These are phyloP conservation scores for Priceomyces fermenticarens DNA, from an alignment of 805 yeast genomes.

Conservation along the genomic window DNA sequence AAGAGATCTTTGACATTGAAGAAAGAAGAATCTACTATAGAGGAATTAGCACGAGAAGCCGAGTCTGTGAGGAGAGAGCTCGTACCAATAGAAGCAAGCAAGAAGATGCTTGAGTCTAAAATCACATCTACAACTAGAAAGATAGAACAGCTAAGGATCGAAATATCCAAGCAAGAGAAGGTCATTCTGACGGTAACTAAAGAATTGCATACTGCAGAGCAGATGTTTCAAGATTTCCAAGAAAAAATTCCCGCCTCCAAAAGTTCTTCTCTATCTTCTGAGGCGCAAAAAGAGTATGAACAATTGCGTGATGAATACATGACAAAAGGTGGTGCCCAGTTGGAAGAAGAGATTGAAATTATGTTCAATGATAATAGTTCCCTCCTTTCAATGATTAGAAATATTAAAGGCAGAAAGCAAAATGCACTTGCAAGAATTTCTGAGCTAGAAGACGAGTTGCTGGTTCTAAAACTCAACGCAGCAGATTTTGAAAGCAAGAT, in stretches of 20 bases:
- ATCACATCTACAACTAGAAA: conserved; percentile 45
- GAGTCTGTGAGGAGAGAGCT: conserved; percentile 48
- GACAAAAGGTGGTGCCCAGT: conserved; percentile 52
- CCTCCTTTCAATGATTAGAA: conserved; percentile 22
- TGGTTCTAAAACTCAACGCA: conserved; percentile 35
- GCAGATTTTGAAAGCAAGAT: conserved; percentile 27
- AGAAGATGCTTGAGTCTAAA: conserved; percentile 46
- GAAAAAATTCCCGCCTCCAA: conserved; percentile 15
- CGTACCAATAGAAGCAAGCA: conserved; percentile 62
- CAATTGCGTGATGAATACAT: conserved; percentile 54
- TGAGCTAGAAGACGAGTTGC: conserved; percentile 34
- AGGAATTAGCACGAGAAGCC: conserved; percentile 32
- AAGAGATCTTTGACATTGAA: conserved; percentile 42
- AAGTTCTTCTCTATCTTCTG: conserved; percentile 39
- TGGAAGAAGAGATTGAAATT: conserved; percentile 48
- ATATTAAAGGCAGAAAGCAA: conserved; percentile 27
- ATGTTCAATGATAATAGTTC: conserved; percentile 45
- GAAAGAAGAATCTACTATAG: conserved; percentile 37
- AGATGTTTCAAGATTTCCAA: conserved; percentile 29
- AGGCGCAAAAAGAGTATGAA: conserved; percentile 58
- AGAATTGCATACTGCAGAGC: conserved; percentile 46
- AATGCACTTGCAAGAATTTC: conserved; percentile 37
- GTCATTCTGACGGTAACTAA: conserved; percentile 39
- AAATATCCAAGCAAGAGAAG: conserved; percentile 49
- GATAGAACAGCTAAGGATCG: conserved; percentile 48